Evolutionary conservation across 208 protist genomes (phyloP), one percentile per base, ranked within the genome.

Genomic region (Wallacemonas rigidus): DNA sequence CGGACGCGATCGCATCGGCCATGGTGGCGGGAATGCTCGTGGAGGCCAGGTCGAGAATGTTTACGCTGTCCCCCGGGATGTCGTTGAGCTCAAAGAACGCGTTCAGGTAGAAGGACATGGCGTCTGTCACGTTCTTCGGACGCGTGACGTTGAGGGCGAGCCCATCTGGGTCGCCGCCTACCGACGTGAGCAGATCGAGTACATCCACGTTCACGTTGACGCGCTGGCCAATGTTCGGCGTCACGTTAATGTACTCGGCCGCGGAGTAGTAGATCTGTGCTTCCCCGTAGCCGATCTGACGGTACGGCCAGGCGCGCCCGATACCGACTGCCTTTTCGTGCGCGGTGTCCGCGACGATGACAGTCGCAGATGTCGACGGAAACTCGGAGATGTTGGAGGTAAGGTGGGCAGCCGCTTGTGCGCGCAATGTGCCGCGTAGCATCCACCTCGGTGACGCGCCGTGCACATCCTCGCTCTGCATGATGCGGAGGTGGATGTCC

Each of bases 291-390:
- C 89, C 90, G 1, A 96, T 81, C 9, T 79, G 73, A 9, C 92
- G 83, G 65, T 94, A 89, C 11, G 50, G 41, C 95, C 95, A 98
- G 4, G 69, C 76, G n/a, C 95, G 70, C 6, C 97, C 95, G n/a
- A 98, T 74, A 12, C 89, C 89, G 1, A 95, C 73, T 17, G 71
- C 8, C 17, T 82, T 56, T 74, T 97, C 91, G 3, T 76, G 71
- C 43, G 76, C 78, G 9, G 87, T 84, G 82, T 97, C 84, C 57
- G 88, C 81, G 35, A 97, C 53, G 1, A 97, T 54, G n/a, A 96
- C 35, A 65, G 82, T 96, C 11, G 64, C 71, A 5, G 60, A 62
- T 2, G 78, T 75, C 40, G 61, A 69, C 15, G 45, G 70, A 40
- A 69, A 67, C 35, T 26, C 26, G 5, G 4, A 7, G 44, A 41